These are phyloP conservation scores for Lagenidium sp. DNA, from an alignment of 352 stramenopile genomes.

Conservation along the genomic window DNA sequence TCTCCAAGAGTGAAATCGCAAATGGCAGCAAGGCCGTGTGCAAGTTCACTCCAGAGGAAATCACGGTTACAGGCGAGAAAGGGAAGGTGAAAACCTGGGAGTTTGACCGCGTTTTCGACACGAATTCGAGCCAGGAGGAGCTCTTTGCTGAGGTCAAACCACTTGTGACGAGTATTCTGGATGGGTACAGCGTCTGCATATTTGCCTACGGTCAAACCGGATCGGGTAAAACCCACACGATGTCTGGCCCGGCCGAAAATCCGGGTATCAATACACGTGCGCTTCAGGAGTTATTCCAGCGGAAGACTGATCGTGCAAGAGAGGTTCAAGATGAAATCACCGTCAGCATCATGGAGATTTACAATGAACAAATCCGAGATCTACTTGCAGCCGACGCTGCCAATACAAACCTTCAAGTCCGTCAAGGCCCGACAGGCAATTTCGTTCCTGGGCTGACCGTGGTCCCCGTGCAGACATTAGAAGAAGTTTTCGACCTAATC, in stretches of 20 bases:
- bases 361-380: constrained; percentile 95
- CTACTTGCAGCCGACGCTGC: constrained; percentile 80
- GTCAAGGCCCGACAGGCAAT: constrained; percentile 74
- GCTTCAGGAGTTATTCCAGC: constrained; percentile 74
- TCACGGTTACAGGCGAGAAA: constrained; percentile 70
- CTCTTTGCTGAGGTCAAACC: constrained; percentile 71
- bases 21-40: constrained; percentile 75
- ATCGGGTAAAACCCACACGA: constrained; percentile 84
- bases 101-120: constrained; percentile 83
- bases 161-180: constrained; percentile 77
- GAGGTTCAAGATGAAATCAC: constrained; percentile 82
- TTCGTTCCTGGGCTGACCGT: constrained; percentile 76
- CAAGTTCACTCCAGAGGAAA: constrained; percentile 74
- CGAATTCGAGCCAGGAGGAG: constrained; percentile 61
- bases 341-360: constrained; percentile 94
- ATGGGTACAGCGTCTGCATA: constrained; percentile 87
- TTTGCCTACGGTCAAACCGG: constrained; percentile 87
- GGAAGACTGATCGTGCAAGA: constrained; percentile 50
- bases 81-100: constrained; percentile 84
- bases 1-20: constrained; percentile 66
- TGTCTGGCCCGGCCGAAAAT: constrained; percentile 58
- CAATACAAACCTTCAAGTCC: constrained; percentile 77
- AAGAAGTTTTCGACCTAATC: constrained; percentile 83
- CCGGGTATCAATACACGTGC: constrained; percentile 81
- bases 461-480: constrained; percentile 60